Conservation (phyloP, 257 asterid species). For the Przewalskia tangutica region DNA sequence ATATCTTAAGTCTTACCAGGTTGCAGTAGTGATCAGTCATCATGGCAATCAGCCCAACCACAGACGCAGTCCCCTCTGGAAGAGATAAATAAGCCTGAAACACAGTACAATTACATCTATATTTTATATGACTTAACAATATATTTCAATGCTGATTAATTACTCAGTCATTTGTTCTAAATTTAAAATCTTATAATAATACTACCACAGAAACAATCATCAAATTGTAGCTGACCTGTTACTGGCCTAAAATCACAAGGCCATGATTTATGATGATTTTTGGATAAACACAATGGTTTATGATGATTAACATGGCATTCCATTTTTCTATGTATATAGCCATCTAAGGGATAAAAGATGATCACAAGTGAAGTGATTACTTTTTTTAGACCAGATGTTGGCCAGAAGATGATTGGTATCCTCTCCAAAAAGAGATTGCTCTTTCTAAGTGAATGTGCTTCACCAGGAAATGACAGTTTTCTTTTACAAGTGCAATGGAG, state of each 20-base stretch:
- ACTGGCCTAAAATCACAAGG: not conserved
- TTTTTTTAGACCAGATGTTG: not conserved
- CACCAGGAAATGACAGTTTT: not conserved
- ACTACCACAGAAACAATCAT: not conserved
- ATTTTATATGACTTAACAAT: not conserved
- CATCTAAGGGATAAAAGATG: not conserved
- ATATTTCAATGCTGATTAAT: not conserved
- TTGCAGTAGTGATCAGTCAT: conserved; percentile 94
- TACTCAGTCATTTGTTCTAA: not conserved
- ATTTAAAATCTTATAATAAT: not conserved
- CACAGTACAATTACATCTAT: not conserved
- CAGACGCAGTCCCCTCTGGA: conserved; percentile 64
- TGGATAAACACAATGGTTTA: not conserved
- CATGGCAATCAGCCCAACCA: conserved; percentile 86
- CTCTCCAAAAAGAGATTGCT: not conserved
- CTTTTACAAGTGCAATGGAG: not conserved
- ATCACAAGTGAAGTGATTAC: not conserved
- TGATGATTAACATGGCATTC: not conserved
- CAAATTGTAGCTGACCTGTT: not conserved
- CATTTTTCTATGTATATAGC: not conserved
- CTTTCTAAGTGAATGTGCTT: not conserved
- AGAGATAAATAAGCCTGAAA: conserved; percentile 54
- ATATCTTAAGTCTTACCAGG: conserved; percentile 52
- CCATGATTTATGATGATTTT: not conserved
- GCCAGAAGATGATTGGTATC: not conserved